Conservation (phyloP, 495 filamentous ascomycete species). For the Penicillium atrosanguineum region DNA sequence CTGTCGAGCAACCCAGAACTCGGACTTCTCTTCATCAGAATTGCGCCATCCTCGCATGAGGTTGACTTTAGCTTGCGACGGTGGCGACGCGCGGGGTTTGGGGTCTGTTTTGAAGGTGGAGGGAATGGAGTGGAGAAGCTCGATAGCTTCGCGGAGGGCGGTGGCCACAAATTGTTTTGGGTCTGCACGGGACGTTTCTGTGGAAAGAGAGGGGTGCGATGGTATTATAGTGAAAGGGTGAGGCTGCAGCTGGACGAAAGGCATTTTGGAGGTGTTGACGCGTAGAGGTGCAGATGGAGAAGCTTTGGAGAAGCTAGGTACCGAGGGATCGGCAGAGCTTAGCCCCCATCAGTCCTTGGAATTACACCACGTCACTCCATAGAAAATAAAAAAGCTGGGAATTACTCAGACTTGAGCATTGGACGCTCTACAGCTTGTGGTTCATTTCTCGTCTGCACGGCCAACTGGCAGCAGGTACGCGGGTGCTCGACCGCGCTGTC, state of each 20-base stretch:
- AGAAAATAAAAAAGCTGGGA: too few relatives aligned
- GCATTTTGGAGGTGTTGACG: conserved; percentile 14
- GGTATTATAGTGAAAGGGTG: conserved; percentile 34
- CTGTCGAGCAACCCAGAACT: conserved; percentile 68
- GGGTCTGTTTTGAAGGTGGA: conserved; percentile 25
- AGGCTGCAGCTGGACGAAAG: conserved; percentile 26
- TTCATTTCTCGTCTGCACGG: too few relatives aligned
- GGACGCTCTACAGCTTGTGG: too few relatives aligned
- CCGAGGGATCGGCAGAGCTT: conserved; percentile 17
- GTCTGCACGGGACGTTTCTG: conserved; percentile 11
- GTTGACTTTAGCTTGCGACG: conserved; percentile 22
- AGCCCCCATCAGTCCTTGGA: neutral
- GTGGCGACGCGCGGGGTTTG: conserved; percentile 42
- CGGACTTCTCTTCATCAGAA: conserved; percentile 32
- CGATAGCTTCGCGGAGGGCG: conserved; percentile 54
- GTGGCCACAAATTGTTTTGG: conserved; percentile 21
- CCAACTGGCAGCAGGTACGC: too few relatives aligned
- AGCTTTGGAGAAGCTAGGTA: neutral
- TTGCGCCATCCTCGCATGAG: conserved; percentile 20
- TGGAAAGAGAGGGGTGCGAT: conserved; percentile 26
- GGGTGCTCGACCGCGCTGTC: too few relatives aligned
- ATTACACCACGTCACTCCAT: neutral
- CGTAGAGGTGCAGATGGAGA: neutral
- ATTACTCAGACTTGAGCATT: too few relatives aligned
- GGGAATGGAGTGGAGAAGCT: conserved; percentile 48